These are phyloP conservation scores for Mucor saturninus DNA, from an alignment of 371 early-diverging fungal genomes.

Conservation along the genomic window DNA sequence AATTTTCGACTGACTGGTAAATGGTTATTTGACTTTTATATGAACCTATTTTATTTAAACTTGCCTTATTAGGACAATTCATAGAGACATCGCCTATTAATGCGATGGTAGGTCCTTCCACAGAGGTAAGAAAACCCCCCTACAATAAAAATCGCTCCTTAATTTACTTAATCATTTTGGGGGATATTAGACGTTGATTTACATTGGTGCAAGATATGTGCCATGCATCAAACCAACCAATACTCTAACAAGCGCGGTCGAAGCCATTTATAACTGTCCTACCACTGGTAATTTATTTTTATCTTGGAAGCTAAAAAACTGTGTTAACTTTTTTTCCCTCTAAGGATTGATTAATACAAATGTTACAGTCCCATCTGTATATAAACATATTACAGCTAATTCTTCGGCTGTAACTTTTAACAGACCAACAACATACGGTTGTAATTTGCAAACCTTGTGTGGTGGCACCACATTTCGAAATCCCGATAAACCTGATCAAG, in stretches of 20 bases:
- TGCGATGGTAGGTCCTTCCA: conserved; percentile 53
- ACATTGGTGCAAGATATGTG: conserved; percentile 49
- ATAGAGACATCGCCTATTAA: conserved; percentile 49
- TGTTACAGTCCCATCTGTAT: background rate
- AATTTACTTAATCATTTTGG: background rate
- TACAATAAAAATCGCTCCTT: background rate
- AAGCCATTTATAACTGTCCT: conserved; percentile 36
- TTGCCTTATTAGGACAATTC: conserved; percentile 20
- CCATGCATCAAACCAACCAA: conserved; percentile 48
- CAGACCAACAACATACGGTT: background rate
- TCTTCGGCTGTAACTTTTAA: background rate
- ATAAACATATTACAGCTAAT: background rate
- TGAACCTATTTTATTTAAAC: background rate
- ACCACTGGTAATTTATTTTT: background rate
- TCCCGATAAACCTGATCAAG: conserved; percentile 60
- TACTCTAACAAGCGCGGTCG: background rate
- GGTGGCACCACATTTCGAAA: conserved; percentile 29
- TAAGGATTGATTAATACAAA: background rate
- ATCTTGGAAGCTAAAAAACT: no score
- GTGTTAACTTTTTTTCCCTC: background rate
- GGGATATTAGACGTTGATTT: conserved; percentile 36
- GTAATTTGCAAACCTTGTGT: conserved; percentile 4
- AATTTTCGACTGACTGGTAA: conserved; percentile 13
- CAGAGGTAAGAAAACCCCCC: conserved; percentile 25
- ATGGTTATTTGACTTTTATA: background rate